Evolutionary conservation across 75 land plant genomes (phyloP).

Genomic region (Larix kaempferi): DNA sequence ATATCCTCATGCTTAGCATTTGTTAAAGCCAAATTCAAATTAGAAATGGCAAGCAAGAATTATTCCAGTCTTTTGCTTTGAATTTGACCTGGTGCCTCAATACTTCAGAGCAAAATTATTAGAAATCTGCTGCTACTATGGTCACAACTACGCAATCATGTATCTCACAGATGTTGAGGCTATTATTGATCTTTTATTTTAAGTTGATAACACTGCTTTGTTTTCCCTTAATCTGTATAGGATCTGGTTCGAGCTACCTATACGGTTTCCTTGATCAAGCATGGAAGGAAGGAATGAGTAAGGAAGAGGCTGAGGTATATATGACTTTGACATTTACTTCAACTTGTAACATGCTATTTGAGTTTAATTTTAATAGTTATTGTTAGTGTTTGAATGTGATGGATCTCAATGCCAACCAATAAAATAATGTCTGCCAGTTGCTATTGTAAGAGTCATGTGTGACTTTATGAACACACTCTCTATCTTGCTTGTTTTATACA

Average conservation of each 20-base stretch:
- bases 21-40: background rate
- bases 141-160: background rate
- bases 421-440: too few species aligned
- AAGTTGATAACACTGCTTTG: background rate
- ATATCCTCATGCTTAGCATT: background rate
- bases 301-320: conserved; percentile 96
- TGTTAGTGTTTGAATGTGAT: too few species aligned
- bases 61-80: background rate
- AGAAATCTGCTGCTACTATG: background rate
- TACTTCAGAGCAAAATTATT: background rate
- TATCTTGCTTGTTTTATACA: too few species aligned
- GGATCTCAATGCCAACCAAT: too few species aligned
- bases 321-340: too few species aligned
- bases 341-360: too few species aligned
- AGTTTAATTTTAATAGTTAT: too few species aligned
- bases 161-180: background rate
- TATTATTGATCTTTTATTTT: background rate
- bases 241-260: conserved; percentile 93
- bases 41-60: background rate
- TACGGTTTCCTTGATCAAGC: conserved; percentile 98
- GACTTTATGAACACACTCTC: too few species aligned
- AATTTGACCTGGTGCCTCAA: too few species aligned
- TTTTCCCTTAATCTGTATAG: conserved; percentile 21
- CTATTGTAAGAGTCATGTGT: too few species aligned
- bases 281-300: conserved; percentile 88